Base-by-base conservation (phyloP, 306 rosid genomes). In the Inga laurina region DNA sequence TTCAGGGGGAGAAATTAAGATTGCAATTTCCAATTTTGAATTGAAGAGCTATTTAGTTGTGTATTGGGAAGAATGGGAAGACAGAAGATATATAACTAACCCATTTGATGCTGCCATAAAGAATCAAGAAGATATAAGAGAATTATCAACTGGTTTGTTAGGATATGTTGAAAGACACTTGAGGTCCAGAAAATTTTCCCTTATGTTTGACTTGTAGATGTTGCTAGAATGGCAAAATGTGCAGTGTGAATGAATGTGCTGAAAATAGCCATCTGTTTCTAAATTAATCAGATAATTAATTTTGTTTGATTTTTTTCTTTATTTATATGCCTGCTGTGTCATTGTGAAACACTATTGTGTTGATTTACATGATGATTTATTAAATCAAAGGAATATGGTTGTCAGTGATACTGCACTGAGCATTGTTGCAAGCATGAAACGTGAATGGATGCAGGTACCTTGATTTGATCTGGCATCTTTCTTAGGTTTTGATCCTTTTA, bases 391-490 rank as follows among this genome's bases (percentile, higher is more conserved):
- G 68, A 85, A 87, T 59, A 77, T 83, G 82, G 79, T 59, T 64
- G 97, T 94, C 77, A 86, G 90, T 27, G 88, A 86, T 86, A 91
- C 97, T 82, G 98, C 97, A 51, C 81, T 87, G 76, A 87, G 80
- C 71, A 89, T 94, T 80, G 83, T 94, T 86, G 86, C 92, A 67
- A 90, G 93, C 89, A 94, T 94, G 98, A 94, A 93, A 88, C 90
- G 97, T 69, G 94, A 94, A 78, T 94, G 97, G 97, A 94, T 94
- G 94, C 97, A 93, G 97, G 98, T 94, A 72, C 22, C 71, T 65
- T 64, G 83, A 81, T 77, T 57, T 77, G 79, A 77, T 77, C 51
- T 74, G 57, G 16, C 65, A 48, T 73, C 41, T 10, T 70, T 73
- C 48, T 10, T 70, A 18, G 41, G 27, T 79, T 44, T 43, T 10